A percentile compares a stretch with the other conserved stretches of the same genome.
These are phyloP conservation scores for Schizonepeta tenuifolia DNA, from an alignment of 257 asterid species.

Conservation along the genomic window DNA sequence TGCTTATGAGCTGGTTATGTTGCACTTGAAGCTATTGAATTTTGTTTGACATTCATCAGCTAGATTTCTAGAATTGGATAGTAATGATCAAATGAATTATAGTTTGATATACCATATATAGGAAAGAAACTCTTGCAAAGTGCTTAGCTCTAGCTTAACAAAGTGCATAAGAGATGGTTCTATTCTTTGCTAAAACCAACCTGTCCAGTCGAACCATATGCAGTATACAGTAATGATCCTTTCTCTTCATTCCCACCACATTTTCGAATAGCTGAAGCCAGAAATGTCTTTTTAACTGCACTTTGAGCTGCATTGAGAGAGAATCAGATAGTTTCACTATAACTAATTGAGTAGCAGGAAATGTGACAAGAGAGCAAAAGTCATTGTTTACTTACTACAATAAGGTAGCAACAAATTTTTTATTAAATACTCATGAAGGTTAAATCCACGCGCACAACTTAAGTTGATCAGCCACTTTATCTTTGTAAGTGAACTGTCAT, in stretches of 20 bases:
- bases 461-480: conserved; percentile 15
- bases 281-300: conserved; percentile 84
- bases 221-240: conserved; percentile 72
- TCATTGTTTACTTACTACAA: neutral
- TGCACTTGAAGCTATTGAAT: neutral
- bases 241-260: conserved; percentile 96
- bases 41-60: neutral
- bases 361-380: conserved; percentile 4
- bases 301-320: conserved; percentile 75
- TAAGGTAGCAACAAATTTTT: conserved; percentile 15
- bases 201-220: conserved; percentile 95
- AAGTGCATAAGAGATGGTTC: neutral
- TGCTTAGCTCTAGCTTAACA: neutral
- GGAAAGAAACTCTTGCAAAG: neutral
- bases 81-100: neutral
- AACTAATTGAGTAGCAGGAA: conserved; percentile 8
- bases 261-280: conserved; percentile 85
- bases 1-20: neutral
- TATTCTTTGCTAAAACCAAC: conserved; percentile 36
- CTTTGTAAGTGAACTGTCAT: neutral
- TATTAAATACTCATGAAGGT: neutral
- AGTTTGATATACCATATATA: neutral
- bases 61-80: neutral
- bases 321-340: conserved; percentile 12
- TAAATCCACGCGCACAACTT: neutral